Base-by-base conservation (phyloP, 257 asterid genomes). In the Sherardia arvensis region DNA sequence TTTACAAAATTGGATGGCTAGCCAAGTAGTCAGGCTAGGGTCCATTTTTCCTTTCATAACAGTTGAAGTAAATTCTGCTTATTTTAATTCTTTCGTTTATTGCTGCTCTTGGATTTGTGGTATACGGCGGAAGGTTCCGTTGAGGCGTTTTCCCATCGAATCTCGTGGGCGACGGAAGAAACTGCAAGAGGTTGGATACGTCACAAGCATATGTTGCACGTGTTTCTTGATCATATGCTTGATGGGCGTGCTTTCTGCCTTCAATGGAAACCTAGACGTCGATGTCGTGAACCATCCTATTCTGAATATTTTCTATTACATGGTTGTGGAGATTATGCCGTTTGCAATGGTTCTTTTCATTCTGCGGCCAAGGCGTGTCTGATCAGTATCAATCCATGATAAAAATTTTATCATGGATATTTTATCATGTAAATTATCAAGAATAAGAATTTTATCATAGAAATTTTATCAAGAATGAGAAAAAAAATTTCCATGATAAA, bases 321-420 rank as follows among this genome's bases (percentile, higher is more conserved):
- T 61, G 83, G 83, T 87, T 69, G 96, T 84, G 47, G 96, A 88
- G 81, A 80, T 86, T 64, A 67, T 88, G 49, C 96, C 95, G 33
- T 80, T 85, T 30, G 79, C 84, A 29, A 81, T 86, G 54, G 95
- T 88, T 70, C 80, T 88, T 29, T 88, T 71, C 75, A 86, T 88
- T 68, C 62, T 88, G 69, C 81, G 96, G 26, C 90, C 91, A 15
- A 80, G 78, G 59, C 78, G 77, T 76, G 65, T 77, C 89, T 0
- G 91, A 85, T 23, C 95, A 80, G 54, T 85, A 85, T 71, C 89
- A 81, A 66, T 83, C 94, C 10, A 81, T 87, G n/a, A n/a, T n/a
- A n/a, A n/a, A n/a, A n/a, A n/a, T n/a, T n/a, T n/a, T n/a, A n/a
- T n/a, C n/a, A n/a, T n/a, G n/a, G n/a, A n/a, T n/a, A n/a, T n/a